Evolutionary conservation across 208 protist species (phyloP).

Genomic region (Trypanosoma mega): DNA sequence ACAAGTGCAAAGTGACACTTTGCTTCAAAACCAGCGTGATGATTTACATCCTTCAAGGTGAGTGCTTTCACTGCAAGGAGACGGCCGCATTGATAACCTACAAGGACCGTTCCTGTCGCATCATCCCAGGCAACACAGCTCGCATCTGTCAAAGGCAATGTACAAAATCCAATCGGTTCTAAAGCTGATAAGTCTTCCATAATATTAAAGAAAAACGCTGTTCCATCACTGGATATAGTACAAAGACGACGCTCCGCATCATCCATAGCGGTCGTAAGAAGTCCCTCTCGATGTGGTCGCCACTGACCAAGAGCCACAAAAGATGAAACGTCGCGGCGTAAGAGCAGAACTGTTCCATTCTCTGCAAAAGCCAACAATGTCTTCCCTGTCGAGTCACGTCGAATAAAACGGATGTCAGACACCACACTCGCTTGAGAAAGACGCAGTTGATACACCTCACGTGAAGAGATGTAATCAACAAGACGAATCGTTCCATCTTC

Average conservation of each 20-base stretch:
- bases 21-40: slow-evolving; percentile 70
- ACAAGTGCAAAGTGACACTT: slow-evolving; percentile 57
- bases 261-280: slow-evolving; percentile 65
- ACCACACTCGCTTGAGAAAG: slow-evolving; percentile 26
- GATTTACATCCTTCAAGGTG: slow-evolving; percentile 44
- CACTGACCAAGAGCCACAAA: slow-evolving; percentile 67
- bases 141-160: slow-evolving; percentile 44
- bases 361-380: slow-evolving; percentile 76
- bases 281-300: slow-evolving; percentile 59
- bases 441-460: slow-evolving; percentile 39
- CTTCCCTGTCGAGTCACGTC: slow-evolving; percentile 31
- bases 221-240: slow-evolving; percentile 75
- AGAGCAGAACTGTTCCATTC: slow-evolving; percentile 85
- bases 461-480: slow-evolving; percentile 83
- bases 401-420: slow-evolving; percentile 27
- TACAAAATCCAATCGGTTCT: slow-evolving; percentile 80
- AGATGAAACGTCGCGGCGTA: slow-evolving; percentile 27
- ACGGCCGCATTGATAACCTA: slow-evolving; percentile 69
- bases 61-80: slow-evolving; percentile 66
- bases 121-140: slow-evolving; percentile 74
- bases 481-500: slow-evolving; percentile 91
- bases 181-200: slow-evolving; percentile 25
- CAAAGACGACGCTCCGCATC: slow-evolving; percentile 63
- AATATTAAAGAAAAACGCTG: slow-evolving; percentile 94
- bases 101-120: slow-evolving; percentile 45